These are phyloP conservation scores for Erodium chrysanthum DNA, from an alignment of 441 rosid genomes.

Conservation along the genomic window DNA sequence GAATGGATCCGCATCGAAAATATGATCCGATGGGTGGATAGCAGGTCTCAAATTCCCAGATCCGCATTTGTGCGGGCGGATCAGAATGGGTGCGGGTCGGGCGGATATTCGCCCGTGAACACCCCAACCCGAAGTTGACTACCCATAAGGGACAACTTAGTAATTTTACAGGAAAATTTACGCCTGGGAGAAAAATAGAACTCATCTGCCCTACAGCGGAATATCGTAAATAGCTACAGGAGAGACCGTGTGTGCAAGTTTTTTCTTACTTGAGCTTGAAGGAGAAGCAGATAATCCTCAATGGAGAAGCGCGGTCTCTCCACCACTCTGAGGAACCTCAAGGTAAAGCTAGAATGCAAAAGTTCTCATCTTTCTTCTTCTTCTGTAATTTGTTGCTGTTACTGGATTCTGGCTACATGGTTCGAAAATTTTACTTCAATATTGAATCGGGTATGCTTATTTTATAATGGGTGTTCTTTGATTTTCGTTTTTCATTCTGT, in stretches of 20 bases:
- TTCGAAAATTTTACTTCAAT: not conserved
- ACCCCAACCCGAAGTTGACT: no score
- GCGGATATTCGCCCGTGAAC: no score
- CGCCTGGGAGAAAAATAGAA: no score
- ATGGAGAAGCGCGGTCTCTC: conserved; percentile 90
- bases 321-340: conserved; percentile 69
- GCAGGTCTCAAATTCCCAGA: no score
- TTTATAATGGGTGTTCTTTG: not conserved
- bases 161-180: no score
- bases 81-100: no score
- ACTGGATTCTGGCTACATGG: not conserved
- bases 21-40: no score
- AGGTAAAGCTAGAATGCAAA: conserved; percentile 33
- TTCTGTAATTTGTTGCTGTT: not conserved
- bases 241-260: no score
- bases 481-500: not conserved
- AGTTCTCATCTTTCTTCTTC: not conserved
- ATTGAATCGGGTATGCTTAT: not conserved
- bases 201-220: no score
- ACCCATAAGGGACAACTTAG: no score
- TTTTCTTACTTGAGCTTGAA: not conserved
- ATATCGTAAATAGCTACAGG: not conserved
- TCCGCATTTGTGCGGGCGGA: no score
- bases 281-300: conserved; percentile 1
- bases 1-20: no score